Evolutionary conservation across 495 filamentous ascomycete genomes (phyloP), one percentile per base, ranked within the genome.

Genomic region (Jackrogersella minutella): DNA sequence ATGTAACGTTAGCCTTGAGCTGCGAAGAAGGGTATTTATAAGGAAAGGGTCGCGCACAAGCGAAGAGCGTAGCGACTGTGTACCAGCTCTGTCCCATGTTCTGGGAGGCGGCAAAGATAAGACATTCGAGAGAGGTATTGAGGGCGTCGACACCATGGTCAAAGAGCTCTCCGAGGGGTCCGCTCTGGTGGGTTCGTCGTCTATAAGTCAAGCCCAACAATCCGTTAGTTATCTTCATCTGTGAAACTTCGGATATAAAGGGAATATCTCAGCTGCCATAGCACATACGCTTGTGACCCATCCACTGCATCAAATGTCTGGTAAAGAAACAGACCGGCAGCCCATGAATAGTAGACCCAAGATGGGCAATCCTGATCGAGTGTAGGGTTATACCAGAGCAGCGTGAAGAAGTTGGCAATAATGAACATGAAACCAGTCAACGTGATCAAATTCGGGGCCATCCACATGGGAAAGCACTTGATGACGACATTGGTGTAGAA

Each of bases 251-350:
- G 21, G 16, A 33, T 17, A 31, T 28, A 44, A 8, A 21, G 3
- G 26, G 36, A 19, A 7, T n/a, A n/a, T n/a, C n/a, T n/a, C n/a
- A 55, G 11, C 40, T 2, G 30, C 14, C 4, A 26, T 9, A n/a
- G 49, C 14, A 82, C 90, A 51, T 85, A 91, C 85, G 95, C 95
- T 75, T 99, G 95, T 33, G 91, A 86, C 40, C 95, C 95, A 80
- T 99, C 95, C 51, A 97, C 91, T 4, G 94, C 95, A 79, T 99
- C 95, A 77, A 98, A 97, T 0, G 95, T 99, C 83, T 99, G 95
- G 73, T 99, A 99, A 31, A 99, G 78, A 75, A 97, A 97, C 67
- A 99, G 78, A 1, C 95, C 95, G 44, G 90, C 79, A 17, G 96
- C 88, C 88, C 92, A 99, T 64, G 87, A 90, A 51, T 88, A 89